phyloP scores from a whole-genome alignment of 768 basidiomycete genomes.

The Leccinum subgranulosum region DNA sequence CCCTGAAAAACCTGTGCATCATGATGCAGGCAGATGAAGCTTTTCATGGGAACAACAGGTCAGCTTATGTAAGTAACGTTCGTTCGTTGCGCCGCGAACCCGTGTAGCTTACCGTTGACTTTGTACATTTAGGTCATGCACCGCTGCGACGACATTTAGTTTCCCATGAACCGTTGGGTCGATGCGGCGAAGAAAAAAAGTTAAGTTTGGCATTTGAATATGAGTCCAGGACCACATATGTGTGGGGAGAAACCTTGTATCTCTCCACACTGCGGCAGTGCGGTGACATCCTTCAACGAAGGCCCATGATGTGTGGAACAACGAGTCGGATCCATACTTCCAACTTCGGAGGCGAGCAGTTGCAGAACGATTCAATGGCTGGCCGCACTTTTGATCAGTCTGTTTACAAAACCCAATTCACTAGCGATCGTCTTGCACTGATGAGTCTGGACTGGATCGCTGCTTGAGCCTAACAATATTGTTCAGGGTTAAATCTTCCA shows the following conservation, averaged over 20 bases:
- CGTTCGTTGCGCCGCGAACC: neutral
- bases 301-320: neutral
- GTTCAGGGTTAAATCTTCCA: neutral
- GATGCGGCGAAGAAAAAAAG: constrained; percentile 1
- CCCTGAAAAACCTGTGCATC: constrained; percentile 8
- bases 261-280: neutral
- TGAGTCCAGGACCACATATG: neutral
- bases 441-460: constrained; percentile 1
- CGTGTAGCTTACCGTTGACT: neutral
- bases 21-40: neutral
- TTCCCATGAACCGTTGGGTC: neutral
- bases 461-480: neutral
- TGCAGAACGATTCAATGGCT: neutral
- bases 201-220: constrained; percentile 5
- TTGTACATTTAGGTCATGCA: neutral
- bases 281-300: neutral
- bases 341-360: neutral
- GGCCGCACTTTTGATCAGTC: neutral
- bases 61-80: neutral
- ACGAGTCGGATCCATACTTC: neutral
- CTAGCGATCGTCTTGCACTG: constrained; percentile 8
- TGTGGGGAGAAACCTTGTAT: neutral
- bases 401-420: constrained; percentile 4
- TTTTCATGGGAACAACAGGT: neutral
- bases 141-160: neutral